Conservation (phyloP, 768 basidiomycete genomes). For the Boletus insuetus region DNA sequence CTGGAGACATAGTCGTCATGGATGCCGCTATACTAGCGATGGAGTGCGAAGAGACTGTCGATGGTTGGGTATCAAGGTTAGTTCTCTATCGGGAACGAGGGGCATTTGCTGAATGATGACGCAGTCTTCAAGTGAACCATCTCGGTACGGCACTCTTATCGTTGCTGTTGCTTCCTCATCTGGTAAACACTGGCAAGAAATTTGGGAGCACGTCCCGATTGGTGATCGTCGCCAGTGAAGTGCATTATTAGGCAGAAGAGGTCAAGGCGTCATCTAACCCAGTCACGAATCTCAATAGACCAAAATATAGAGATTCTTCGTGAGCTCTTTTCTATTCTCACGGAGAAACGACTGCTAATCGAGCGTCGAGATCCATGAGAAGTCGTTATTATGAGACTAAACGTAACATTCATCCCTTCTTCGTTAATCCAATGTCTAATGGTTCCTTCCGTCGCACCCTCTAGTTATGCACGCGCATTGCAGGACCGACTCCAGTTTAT, state of each 20-base stretch:
- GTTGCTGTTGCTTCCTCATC: slow-evolving; percentile 32
- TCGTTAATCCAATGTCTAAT: background rate
- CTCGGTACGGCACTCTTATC: slow-evolving; percentile 32
- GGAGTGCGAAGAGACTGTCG: slow-evolving; percentile 28
- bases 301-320: slow-evolving; percentile 20
- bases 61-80: slow-evolving; percentile 48
- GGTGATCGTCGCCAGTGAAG: slow-evolving; percentile 32
- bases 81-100: background rate
- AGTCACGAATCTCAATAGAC: slow-evolving; percentile 22
- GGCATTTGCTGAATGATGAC: background rate
- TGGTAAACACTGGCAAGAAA: slow-evolving; percentile 25
- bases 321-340: background rate
- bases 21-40: slow-evolving; percentile 35
- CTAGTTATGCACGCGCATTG: slow-evolving; percentile 31
- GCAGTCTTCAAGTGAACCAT: slow-evolving; percentile 37
- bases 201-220: slow-evolving; percentile 24
- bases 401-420: slow-evolving; percentile 12
- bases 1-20: slow-evolving; percentile 37
- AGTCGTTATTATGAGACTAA: slow-evolving; percentile 27
- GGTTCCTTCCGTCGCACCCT: background rate
- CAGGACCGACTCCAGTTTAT: slow-evolving; percentile 16
- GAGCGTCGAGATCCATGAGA: slow-evolving; percentile 9
- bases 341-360: background rate
- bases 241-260: slow-evolving; percentile 24
- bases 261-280: slow-evolving; percentile 18